Conservation (phyloP, 1,284 basidiomycete genomes). For the Ceratorhiza oryzae-sativae region DNA sequence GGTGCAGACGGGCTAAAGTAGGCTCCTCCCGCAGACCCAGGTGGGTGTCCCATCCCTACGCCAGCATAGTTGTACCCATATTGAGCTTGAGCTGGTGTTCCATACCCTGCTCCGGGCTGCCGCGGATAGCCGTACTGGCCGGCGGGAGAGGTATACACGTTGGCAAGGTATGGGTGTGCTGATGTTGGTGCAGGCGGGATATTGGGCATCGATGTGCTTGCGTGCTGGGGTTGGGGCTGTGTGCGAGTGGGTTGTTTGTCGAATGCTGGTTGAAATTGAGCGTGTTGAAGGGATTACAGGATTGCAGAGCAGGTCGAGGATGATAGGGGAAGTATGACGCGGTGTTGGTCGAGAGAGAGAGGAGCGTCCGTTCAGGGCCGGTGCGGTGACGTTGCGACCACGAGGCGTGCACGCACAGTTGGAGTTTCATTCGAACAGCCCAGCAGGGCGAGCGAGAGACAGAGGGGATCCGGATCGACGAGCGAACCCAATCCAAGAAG, state of each 20-base stretch:
- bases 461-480: neutral
- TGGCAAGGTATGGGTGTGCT: conserved; percentile 34
- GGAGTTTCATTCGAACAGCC: conserved; percentile 13
- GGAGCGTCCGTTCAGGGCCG: neutral
- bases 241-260: neutral
- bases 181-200: conserved; percentile 17
- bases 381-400: conserved; percentile 12
- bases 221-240: neutral
- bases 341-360: neutral
- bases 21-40: neutral
- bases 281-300: neutral
- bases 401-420: conserved; percentile 16
- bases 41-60: neutral
- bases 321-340: neutral
- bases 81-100: neutral
- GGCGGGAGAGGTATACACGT: neutral
- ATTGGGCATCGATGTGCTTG: conserved; percentile 16
- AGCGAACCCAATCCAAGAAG: neutral
- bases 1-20: conserved; percentile 21
- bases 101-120: neutral
- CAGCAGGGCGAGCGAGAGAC: neutral
- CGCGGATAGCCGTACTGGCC: conserved; percentile 3
- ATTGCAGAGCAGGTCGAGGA: neutral
- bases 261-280: neutral
- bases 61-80: neutral